These are phyloP conservation scores for Picochlorum sp. DNA, from an alignment of 139 green algal genomes.

Conservation along the genomic window DNA sequence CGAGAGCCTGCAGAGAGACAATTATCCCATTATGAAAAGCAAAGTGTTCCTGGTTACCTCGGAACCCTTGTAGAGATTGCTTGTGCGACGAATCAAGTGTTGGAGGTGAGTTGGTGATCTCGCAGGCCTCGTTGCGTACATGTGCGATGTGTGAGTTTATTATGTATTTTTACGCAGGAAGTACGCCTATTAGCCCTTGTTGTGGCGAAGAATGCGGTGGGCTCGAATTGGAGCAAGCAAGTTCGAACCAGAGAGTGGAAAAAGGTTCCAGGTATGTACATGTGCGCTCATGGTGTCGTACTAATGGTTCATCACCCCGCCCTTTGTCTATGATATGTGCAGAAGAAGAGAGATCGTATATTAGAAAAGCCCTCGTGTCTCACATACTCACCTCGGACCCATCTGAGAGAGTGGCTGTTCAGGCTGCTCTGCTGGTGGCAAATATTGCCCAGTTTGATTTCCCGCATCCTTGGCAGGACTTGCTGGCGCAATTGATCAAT, in stretches of 20 bases:
- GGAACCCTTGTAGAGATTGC: background rate
- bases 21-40: background rate
- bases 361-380: constrained; percentile 31
- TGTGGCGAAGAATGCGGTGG: constrained; percentile 72
- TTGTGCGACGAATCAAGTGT: constrained; percentile 27
- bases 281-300: too few relatives aligned
- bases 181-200: constrained; percentile 59
- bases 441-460: constrained; percentile 72
- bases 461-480: constrained; percentile 19
- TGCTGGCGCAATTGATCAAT: constrained; percentile 2
- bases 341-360: constrained; percentile 50
- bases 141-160: background rate
- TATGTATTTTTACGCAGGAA: constrained; percentile 32
- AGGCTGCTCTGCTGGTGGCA: constrained; percentile 59
- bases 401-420: constrained; percentile 43
- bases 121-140: too few relatives aligned
- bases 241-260: constrained; percentile 56
- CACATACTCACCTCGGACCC: constrained; percentile 44
- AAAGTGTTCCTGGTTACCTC: background rate
- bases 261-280: constrained; percentile 10
- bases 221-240: constrained; percentile 69
- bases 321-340: too few relatives aligned
- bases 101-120: constrained; percentile 3
- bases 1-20: too few relatives aligned
- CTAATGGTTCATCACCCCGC: too few relatives aligned